Conservation (phyloP, 768 basidiomycete species). For the Mycena alexandri region DNA sequence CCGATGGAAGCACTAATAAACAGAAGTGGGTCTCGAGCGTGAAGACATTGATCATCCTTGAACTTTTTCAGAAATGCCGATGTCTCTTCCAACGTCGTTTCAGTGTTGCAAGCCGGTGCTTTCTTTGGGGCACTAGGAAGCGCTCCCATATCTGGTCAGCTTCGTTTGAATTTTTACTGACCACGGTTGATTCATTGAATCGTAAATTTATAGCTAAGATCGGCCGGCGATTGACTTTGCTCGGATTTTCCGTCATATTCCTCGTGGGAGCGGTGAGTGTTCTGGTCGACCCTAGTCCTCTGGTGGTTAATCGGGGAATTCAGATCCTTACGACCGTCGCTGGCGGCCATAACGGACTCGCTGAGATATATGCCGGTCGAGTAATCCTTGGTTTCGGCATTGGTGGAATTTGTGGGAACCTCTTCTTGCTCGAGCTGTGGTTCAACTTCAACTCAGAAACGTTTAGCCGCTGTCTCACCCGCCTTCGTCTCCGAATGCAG, state of each 20-base stretch:
- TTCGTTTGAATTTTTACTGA: background rate
- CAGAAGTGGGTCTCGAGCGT: constrained; percentile 25
- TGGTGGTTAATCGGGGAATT: background rate
- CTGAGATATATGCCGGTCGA: constrained; percentile 84
- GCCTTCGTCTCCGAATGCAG: constrained; percentile 90
- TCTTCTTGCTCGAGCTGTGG: background rate
- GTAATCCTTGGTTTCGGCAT: constrained; percentile 86
- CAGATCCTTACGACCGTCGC: constrained; percentile 82
- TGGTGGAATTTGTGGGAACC: constrained; percentile 72
- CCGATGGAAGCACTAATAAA: constrained; percentile 57
- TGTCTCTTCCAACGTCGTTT: constrained; percentile 87
- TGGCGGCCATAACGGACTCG: constrained; percentile 63
- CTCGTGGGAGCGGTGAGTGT: constrained; percentile 74
- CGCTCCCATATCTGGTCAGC: constrained; percentile 76
- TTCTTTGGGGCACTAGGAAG: constrained; percentile 89
- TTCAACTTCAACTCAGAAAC: background rate
- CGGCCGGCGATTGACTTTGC: constrained; percentile 75
- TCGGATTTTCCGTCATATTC: constrained; percentile 75
- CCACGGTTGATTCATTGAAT: background rate
- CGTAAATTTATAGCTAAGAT: constrained; percentile 59
- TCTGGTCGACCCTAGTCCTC: too few relatives aligned
- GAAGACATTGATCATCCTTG: too few relatives aligned
- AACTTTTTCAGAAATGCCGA: constrained; percentile 51
- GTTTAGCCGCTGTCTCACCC: constrained; percentile 74
- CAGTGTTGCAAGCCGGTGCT: constrained; percentile 88